Conservation (phyloP, 805 yeast species). For the Kuraishia floccosa region DNA sequence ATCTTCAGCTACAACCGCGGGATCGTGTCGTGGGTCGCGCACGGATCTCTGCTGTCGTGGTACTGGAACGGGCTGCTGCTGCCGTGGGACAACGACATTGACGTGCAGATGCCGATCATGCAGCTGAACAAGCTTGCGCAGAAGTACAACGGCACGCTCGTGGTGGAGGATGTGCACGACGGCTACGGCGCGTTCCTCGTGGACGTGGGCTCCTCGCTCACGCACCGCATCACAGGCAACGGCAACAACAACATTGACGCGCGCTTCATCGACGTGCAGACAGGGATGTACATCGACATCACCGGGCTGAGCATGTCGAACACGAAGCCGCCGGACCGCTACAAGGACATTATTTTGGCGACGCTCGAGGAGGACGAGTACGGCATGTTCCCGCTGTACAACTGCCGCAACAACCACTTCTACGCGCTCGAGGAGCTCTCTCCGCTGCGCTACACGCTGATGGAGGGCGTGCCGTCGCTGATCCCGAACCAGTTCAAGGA, state of each 20-base stretch:
- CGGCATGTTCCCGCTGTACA: slow-evolving; percentile 19
- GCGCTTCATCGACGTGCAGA: slow-evolving; percentile 49
- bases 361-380: too few relatives aligned
- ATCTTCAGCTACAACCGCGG: slow-evolving; percentile 33
- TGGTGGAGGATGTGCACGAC: slow-evolving; percentile 19
- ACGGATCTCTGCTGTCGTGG: slow-evolving; percentile 56
- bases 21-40: slow-evolving; percentile 50
- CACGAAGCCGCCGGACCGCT: slow-evolving; percentile 13
- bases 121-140: slow-evolving; percentile 34
- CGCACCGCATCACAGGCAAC: slow-evolving; percentile 36
- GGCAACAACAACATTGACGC: slow-evolving; percentile 55
- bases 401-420: slow-evolving; percentile 48
- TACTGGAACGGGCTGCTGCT: slow-evolving; percentile 50
- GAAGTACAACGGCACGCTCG: slow-evolving; percentile 32
- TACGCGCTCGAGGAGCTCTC: slow-evolving; percentile 29
- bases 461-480: slow-evolving; percentile 44
- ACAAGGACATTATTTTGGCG: too few relatives aligned
- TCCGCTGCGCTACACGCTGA: slow-evolving; percentile 42
- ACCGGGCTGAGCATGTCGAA: slow-evolving; percentile 45
- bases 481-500: slow-evolving; percentile 28
- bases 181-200: slow-evolving; percentile 48
- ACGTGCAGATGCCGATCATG: slow-evolving; percentile 47
- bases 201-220: slow-evolving; percentile 33
- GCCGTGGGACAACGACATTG: slow-evolving; percentile 63
- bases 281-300: slow-evolving; percentile 57